phyloP scores from a whole-genome alignment of 2,329 filamentous ascomycete species.

The Sporothrix brasiliensis region DNA sequence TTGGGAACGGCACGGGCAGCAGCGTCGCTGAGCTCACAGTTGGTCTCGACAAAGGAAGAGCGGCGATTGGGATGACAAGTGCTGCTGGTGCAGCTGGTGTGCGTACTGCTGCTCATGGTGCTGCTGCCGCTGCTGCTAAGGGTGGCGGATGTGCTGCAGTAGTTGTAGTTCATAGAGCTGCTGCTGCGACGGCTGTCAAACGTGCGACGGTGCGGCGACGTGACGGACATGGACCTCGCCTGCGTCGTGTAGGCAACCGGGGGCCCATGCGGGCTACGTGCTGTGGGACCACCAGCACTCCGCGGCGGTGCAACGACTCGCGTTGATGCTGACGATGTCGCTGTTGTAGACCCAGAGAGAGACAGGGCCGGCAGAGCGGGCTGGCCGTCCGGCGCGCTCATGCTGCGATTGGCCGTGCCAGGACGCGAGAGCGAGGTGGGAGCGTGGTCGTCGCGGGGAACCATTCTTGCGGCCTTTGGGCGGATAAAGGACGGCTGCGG shows the following conservation, averaged over 20 bases:
- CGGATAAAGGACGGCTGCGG: slow-evolving; percentile 59
- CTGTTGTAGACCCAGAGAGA: neutral
- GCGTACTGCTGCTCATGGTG: slow-evolving; percentile 26
- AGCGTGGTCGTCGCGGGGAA: slow-evolving; percentile 55
- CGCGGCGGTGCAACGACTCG: neutral
- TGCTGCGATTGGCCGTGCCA: slow-evolving; percentile 16
- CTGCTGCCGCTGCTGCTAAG: slow-evolving; percentile 30
- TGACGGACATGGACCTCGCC: slow-evolving; percentile 20
- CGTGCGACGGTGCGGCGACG: slow-evolving; percentile 14
- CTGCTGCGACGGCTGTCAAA: slow-evolving; percentile 30
- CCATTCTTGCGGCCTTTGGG: slow-evolving; percentile 59
- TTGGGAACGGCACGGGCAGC: slow-evolving; percentile 9
- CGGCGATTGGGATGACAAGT: neutral
- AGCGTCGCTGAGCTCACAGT: neutral
- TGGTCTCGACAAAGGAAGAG: neutral
- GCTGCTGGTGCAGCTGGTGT: slow-evolving; percentile 16
- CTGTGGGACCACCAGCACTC: slow-evolving; percentile 8
- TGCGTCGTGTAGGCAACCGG: slow-evolving; percentile 14
- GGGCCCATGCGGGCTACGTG: slow-evolving; percentile 19
- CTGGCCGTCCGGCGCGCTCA: slow-evolving; percentile 23
- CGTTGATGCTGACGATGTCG: neutral
- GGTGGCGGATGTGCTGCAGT: slow-evolving; percentile 23
- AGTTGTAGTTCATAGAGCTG: slow-evolving; percentile 25
- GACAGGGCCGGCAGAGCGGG: neutral
- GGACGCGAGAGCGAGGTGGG: slow-evolving; percentile 24